Evolutionary conservation across 176 grass and related monocot species (phyloP).

Genomic region (Poa pratensis): DNA sequence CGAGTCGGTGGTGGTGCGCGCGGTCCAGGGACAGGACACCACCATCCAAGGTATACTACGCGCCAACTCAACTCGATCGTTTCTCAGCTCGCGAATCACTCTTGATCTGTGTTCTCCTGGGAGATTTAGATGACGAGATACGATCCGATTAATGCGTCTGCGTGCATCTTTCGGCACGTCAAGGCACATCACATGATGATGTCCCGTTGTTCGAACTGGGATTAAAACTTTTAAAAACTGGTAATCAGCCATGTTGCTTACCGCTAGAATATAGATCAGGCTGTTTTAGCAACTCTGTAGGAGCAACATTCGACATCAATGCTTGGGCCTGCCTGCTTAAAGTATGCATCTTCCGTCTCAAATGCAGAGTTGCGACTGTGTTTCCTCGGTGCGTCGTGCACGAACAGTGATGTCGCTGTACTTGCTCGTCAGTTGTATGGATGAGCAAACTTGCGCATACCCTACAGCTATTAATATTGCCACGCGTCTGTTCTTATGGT

Average conservation of each 20-base stretch:
- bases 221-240: neutral
- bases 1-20: conserved; percentile 31
- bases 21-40: conserved; percentile 57
- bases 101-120: neutral
- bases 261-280: neutral
- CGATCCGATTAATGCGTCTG: neutral
- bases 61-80: neutral
- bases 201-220: neutral
- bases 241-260: neutral
- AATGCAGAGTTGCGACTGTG: neutral
- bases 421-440: neutral
- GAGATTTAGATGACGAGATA: neutral
- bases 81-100: neutral
- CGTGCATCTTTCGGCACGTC: too few relatives aligned
- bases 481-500: neutral
- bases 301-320: neutral
- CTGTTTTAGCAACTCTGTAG: neutral
- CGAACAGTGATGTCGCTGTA: neutral
- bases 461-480: neutral
- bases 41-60: conserved; percentile 51
- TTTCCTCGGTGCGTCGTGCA: neutral
- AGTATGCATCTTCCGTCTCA: neutral
- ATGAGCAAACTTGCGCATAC: neutral
- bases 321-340: neutral
- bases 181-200: neutral